Conservation (phyloP, 768 basidiomycete genomes). For the Boletus subparvulus region DNA sequence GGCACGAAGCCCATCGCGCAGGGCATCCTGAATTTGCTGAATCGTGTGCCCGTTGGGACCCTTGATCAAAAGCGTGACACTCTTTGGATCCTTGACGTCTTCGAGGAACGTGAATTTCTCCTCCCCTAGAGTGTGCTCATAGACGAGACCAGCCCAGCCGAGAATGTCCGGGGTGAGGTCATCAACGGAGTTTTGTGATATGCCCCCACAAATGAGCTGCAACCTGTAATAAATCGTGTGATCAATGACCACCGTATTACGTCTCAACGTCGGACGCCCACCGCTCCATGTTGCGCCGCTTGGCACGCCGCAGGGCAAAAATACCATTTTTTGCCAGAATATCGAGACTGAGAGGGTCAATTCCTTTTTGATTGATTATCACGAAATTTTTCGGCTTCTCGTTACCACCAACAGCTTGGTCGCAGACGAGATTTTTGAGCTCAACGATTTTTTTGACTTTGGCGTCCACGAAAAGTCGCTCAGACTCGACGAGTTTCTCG, state of each 20-base stretch:
- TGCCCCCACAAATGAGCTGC: slow-evolving; percentile 91
- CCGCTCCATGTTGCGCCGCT: slow-evolving; percentile 99
- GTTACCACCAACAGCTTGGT: slow-evolving; percentile 80
- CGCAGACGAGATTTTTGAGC: slow-evolving; percentile 94
- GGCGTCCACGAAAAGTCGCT: slow-evolving; percentile 88
- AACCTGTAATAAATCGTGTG: slow-evolving; percentile 48
- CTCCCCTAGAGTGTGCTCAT: slow-evolving; percentile 98
- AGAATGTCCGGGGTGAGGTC: slow-evolving; percentile 89
- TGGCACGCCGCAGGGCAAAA: slow-evolving; percentile 89
- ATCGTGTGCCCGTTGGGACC: slow-evolving; percentile 97
- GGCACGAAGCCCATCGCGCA: slow-evolving; percentile 92
- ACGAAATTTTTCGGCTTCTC: slow-evolving; percentile 89
- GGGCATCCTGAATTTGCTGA: slow-evolving; percentile 95
- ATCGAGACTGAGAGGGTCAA: slow-evolving; percentile 95
- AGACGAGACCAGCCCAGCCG: slow-evolving; percentile 97
- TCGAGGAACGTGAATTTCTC: slow-evolving; percentile 99
- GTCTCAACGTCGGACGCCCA: slow-evolving; percentile 34
- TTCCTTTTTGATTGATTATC: slow-evolving; percentile 98
- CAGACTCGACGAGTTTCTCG: slow-evolving; percentile 97
- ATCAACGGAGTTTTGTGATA: slow-evolving; percentile 97
- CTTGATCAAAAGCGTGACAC: slow-evolving; percentile 95
- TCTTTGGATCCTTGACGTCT: slow-evolving; percentile 93
- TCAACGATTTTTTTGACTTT: slow-evolving; percentile 96
- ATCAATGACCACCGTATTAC: slow-evolving; percentile 32
- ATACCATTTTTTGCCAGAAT: slow-evolving; percentile 97